A percentile compares a stretch with the other conserved stretches of the same genome.
These are phyloP conservation scores for Gossypium trilobum DNA, from an alignment of 441 rosid species.

Conservation along the genomic window DNA sequence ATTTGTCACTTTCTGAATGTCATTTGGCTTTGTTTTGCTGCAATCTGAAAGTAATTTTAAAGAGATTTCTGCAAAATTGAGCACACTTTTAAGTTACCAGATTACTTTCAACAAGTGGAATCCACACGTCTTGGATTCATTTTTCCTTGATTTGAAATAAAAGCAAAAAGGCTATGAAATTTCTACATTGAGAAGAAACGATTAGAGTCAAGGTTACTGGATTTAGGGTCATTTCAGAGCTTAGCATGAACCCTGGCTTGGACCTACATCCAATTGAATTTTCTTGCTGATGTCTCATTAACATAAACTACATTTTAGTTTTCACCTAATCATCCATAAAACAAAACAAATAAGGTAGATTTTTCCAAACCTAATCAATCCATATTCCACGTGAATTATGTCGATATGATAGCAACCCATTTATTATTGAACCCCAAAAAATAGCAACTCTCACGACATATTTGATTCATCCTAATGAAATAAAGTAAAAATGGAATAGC, in stretches of 20 bases:
- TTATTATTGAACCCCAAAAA: background rate
- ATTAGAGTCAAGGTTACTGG: background rate
- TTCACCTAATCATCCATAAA: background rate
- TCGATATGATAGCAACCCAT: background rate
- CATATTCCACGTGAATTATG: background rate
- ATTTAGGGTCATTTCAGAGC: background rate
- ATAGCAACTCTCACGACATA: too few relatives aligned
- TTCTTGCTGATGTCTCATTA: background rate
- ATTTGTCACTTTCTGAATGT: background rate
- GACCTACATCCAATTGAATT: background rate
- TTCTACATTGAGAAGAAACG: background rate
- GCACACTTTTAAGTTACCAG: background rate
- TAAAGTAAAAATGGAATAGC: too few relatives aligned
- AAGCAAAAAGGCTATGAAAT: background rate
- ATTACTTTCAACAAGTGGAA: background rate
- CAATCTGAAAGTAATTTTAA: background rate
- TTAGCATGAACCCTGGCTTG: background rate
- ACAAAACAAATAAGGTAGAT: background rate
- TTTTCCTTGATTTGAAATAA: background rate
- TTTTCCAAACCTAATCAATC: background rate
- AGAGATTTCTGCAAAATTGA: background rate
- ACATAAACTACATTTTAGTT: background rate
- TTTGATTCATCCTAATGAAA: too few relatives aligned
- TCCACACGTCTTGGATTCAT: background rate
- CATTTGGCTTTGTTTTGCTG: conserved; percentile 2